Base-by-base conservation (phyloP, 2,329 filamentous ascomycete species). In the Didymella glomerata region DNA sequence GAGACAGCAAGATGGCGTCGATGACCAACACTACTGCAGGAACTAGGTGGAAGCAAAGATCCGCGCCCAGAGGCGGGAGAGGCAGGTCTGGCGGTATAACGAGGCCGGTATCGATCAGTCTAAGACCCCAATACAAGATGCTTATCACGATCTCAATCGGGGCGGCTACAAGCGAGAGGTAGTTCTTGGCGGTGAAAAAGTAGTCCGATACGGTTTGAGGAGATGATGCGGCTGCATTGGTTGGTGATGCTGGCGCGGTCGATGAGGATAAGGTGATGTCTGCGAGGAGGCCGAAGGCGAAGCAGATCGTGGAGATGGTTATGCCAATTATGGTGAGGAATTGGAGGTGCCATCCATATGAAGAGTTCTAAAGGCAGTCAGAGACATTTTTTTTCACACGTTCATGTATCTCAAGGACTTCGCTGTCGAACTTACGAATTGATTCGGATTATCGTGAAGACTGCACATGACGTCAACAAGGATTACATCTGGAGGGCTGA, bases 291-390 rank as follows among this genome's bases (percentile, higher is more conserved):
- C 85, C 90, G 25, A 85, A 76, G 48, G 76, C 66, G 73, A 92
- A 92, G 49, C 87, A 89, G 45, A 82, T 65, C 11, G 85, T 81
- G 0, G 88, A 83, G 24, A 90, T 78, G 1, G 82, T 79, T 42
- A 92, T 83, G 25, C 89, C 90, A 57, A 92, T 84, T 70, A 92
- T 92, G 64, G 90, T 93, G 30, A 93, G 82, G 69, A 90, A 91
- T 74, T 91, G 88, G 62, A 88, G 85, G 70, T 90, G 84, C 78
- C 88, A 88, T 57, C 90, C 90, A 67, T 88, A 90, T 1, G 86
- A 82, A 0, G 81, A 78, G 49, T 84, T 83, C 82, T 50, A 80
- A 10, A 4, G 11, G n/a, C 30, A 2, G 40, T 67, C 38, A 40
- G 36, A n/a, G 18, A 11, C 9, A 11, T 14, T 16, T 13, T 16